Evolutionary conservation across 257 asterid species (phyloP), one percentile per base, ranked within the genome.

Genomic region (Penstemon davidsonii): DNA sequence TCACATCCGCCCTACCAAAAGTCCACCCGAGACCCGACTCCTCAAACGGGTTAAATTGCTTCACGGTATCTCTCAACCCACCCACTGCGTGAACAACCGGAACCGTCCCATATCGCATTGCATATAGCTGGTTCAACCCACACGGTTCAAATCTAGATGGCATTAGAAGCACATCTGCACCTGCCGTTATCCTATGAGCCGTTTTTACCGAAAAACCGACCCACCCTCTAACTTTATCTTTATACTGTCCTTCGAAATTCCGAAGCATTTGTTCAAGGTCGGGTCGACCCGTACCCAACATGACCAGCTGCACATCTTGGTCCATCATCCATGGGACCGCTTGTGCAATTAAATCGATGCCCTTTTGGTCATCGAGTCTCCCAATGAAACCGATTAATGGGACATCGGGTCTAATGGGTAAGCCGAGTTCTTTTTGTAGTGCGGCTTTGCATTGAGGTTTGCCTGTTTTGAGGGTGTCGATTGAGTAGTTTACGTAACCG

Each of bases 61-160:
- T 75, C 68, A 94, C 99, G 0, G 99, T 94, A 55, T 91, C 99
- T 77, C 89, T 90, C 5, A 94, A 80, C 7, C 99, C 99, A 9
- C 99, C 99, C 13, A 90, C 97, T 0, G 90, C 91, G 56, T 94
- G 99, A 58, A 94, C 99, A 1, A 94, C 99, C 0, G 97, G 99
- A 60, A 94, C 51, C 0, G 97, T 94, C 55, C 95, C 99, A 7
- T 94, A 94, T 33, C 76, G 69, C 99, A 91, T 94, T 0, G 99
- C 99, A 43, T 94, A 94, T 11, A 94, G 92, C 84, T 94, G 99
- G 68, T 94, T 94, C 69, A 94, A 83, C 66, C 99, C 97, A 57
- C 99, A 94, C 1, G 99, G 99, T 79, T 94, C 99, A 45, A 91
- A 94, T 55, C 97, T 85, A 1, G 99, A 94, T 0, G 99, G 99